Evolutionary conservation across 73 alveolate species (phyloP).

Genomic region (Vitrella brassicaformis): DNA sequence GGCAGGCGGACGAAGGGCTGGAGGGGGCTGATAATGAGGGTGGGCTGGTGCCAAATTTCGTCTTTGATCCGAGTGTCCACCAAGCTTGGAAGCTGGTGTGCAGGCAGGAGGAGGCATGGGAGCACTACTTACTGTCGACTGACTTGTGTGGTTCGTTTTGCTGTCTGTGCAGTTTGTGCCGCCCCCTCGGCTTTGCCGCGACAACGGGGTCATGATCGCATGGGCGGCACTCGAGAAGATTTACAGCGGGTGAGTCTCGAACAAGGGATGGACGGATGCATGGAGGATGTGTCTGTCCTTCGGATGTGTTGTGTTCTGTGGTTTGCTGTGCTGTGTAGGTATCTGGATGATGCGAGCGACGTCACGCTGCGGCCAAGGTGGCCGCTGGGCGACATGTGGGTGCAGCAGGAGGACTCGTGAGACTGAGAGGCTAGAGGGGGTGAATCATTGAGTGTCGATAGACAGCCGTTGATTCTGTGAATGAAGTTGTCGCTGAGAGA

Average conservation of each 20-base stretch:
- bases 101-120: too few relatives aligned
- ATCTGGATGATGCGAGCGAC: neutral
- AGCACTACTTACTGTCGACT: too few relatives aligned
- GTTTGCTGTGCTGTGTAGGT: neutral
- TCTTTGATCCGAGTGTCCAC: too few relatives aligned
- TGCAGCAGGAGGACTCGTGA: too few relatives aligned
- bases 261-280: neutral
- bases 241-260: neutral
- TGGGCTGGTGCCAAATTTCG: too few relatives aligned
- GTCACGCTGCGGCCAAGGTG: neutral
- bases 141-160: too few relatives aligned
- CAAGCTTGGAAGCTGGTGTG: too few relatives aligned
- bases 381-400: neutral
- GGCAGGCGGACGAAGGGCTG: neutral
- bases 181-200: neutral
- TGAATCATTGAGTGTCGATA: too few relatives aligned
- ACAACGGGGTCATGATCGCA: neutral
- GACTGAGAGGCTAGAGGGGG: too few relatives aligned
- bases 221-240: neutral
- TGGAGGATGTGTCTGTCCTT: neutral
- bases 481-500: too few relatives aligned
- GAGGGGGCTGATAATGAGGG: neutral
- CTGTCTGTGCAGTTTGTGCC: neutral
- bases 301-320: too few relatives aligned
- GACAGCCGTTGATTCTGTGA: too few relatives aligned